These are phyloP conservation scores for Penicillium thymicola DNA, from an alignment of 2,329 filamentous ascomycete genomes.

Conservation along the genomic window DNA sequence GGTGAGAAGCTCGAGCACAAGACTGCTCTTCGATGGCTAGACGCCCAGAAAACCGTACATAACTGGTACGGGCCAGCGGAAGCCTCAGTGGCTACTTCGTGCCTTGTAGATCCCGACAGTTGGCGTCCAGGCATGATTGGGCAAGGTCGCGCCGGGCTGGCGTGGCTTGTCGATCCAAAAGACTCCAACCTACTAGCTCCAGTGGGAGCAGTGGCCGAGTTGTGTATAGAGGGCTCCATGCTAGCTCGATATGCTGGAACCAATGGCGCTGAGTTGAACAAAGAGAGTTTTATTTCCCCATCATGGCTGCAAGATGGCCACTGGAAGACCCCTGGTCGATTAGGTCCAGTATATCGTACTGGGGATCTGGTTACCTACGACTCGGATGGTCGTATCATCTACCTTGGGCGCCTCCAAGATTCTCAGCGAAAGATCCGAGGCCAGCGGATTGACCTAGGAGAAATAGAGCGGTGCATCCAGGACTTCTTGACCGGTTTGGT, in stretches of 20 bases:
- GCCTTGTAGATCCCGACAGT: not conserved
- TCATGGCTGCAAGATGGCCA: not conserved
- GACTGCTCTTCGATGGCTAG: not conserved
- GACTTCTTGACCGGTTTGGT: not conserved
- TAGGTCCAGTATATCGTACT: not conserved
- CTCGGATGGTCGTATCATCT: not conserved
- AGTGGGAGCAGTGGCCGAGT: not conserved
- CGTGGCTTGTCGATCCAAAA: not conserved
- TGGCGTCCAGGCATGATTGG: not conserved
- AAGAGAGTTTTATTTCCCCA: not conserved
- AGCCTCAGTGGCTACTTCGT: not conserved
- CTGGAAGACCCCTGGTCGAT: not conserved
- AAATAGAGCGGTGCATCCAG: not conserved
- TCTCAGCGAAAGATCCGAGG: not conserved
- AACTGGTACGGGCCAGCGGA: not conserved
- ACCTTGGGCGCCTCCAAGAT: not conserved
- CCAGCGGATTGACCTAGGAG: not conserved
- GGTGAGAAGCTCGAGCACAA: not conserved
- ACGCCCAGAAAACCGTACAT: not conserved
- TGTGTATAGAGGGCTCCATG: not conserved
- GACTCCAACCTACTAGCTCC: not conserved
- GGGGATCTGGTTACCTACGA: not conserved
- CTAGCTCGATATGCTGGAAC: not conserved
- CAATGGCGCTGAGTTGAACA: not conserved
- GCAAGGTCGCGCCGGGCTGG: not conserved